Percentiles rank a stretch among this genome's conserved stretches.
phyloP scores from a whole-genome alignment of 345 rosid genomes.

The Nasturtium officinale region DNA sequence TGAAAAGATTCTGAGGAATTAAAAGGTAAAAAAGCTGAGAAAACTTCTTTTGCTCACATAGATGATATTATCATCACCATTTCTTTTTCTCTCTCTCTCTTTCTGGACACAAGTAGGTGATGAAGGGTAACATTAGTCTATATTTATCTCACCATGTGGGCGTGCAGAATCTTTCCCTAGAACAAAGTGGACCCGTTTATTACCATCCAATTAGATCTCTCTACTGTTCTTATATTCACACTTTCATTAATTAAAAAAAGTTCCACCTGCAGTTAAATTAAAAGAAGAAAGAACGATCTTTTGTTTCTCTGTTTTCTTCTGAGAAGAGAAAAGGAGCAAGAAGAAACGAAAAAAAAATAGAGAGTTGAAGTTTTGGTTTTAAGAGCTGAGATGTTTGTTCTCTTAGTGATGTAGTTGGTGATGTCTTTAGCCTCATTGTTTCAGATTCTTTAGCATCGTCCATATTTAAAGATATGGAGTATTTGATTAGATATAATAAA shows the following conservation, averaged over 20 bases:
- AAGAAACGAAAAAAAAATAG: neutral
- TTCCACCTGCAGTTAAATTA: conserved; percentile 14
- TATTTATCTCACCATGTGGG: conserved; percentile 46
- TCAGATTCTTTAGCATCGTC: conserved; percentile 39
- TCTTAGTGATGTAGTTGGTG: conserved; percentile 42
- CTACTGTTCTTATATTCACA: conserved; percentile 32
- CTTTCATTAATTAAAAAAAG: neutral
- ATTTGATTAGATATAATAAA: conserved; percentile 16
- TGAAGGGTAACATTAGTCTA: conserved; percentile 37
- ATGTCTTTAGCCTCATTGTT: conserved; percentile 28
- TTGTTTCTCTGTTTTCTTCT: conserved; percentile 36
- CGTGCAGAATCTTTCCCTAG: conserved; percentile 50
- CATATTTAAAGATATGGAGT: no score
- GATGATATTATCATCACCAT: conserved; percentile 37
- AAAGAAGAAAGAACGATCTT: conserved; percentile 1
- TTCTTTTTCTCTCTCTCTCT: conserved; percentile 23
- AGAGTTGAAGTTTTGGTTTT: conserved; percentile 13
- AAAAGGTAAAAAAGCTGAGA: conserved; percentile 26
- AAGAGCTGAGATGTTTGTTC: conserved; percentile 27
- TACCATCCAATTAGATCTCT: conserved; percentile 41
- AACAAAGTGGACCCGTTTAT: conserved; percentile 46
- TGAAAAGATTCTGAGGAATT: conserved; percentile 19
- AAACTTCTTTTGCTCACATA: conserved; percentile 1
- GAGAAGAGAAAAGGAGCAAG: neutral
- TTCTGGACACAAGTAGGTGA: conserved; percentile 43